Percentiles rank a stretch among this genome's conserved stretches.
These are phyloP conservation scores for Candida hispaniensis DNA, from an alignment of 805 yeast species.

Conservation along the genomic window DNA sequence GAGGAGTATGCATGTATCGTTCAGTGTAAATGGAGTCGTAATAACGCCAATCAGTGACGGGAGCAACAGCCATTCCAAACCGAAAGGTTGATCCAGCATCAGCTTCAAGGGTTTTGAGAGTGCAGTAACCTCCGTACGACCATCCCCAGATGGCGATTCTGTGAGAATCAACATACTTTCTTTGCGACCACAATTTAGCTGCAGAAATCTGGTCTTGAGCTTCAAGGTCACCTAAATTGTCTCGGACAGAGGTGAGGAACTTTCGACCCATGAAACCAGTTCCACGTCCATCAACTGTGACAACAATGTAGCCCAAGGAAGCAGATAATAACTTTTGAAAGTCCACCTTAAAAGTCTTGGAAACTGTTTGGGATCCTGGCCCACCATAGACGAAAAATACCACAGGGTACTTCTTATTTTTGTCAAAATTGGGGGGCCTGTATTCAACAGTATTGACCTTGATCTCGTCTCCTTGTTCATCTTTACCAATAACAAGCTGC, in stretches of 20 bases:
- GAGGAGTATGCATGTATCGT: slow-evolving; percentile 83
- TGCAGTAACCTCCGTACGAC: slow-evolving; percentile 95
- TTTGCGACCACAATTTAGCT: slow-evolving; percentile 57
- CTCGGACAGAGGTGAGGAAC: slow-evolving; percentile 72
- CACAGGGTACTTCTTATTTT: slow-evolving; percentile 59
- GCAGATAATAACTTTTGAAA: slow-evolving; percentile 74
- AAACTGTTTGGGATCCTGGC: slow-evolving; percentile 82
- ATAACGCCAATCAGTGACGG: slow-evolving; percentile 88
- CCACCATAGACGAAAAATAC: slow-evolving; percentile 91
- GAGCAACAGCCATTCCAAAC: slow-evolving; percentile 94
- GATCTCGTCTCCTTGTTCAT: slow-evolving; percentile 30
- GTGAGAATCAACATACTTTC: slow-evolving; percentile 52
- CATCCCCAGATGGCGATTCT: slow-evolving; percentile 92
- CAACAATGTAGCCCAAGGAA: slow-evolving; percentile 70
- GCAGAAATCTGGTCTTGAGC: slow-evolving; percentile 79
- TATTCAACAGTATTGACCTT: slow-evolving; percentile 59
- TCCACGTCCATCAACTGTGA: slow-evolving; percentile 94
- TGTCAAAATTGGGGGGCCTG: slow-evolving; percentile 61
- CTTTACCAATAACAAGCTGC: slow-evolving; percentile 35
- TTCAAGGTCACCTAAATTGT: slow-evolving; percentile 71
- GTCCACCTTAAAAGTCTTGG: slow-evolving; percentile 45
- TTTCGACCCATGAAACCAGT: slow-evolving; percentile 80
- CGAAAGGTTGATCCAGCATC: slow-evolving; percentile 68
- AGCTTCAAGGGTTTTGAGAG: slow-evolving; percentile 76
- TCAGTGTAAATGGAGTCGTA: slow-evolving; percentile 94